Evolutionary conservation across 2,329 filamentous ascomycete species (phyloP).

Genomic region (Colletotrichum simmondsii): DNA sequence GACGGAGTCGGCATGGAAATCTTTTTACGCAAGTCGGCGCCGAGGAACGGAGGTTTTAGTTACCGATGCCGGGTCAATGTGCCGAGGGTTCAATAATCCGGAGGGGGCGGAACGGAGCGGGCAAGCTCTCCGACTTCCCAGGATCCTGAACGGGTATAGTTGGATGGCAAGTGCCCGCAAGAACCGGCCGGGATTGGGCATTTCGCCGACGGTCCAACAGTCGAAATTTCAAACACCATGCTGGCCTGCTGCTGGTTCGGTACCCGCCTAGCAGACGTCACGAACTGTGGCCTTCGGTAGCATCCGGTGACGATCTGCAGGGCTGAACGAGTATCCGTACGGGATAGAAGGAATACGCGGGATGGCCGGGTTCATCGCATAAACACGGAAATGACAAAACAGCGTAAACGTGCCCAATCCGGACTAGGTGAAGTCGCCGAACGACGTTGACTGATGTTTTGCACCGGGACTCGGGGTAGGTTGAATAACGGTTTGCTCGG

Average conservation of each 20-base stretch:
- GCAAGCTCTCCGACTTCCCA: background rate
- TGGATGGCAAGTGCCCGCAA: background rate
- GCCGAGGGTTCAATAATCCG: conserved; percentile 4
- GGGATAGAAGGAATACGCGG: background rate
- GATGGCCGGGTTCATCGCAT: background rate
- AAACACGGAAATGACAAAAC: background rate
- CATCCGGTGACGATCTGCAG: background rate
- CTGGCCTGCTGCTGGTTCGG: background rate
- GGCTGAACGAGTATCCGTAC: background rate
- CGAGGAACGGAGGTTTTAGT: conserved; percentile 3
- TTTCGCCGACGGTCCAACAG: background rate
- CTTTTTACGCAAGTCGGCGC: background rate
- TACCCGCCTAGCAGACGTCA: background rate
- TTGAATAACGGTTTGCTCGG: background rate
- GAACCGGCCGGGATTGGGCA: conserved; percentile 2
- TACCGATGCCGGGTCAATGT: background rate
- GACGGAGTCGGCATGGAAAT: background rate
- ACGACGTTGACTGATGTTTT: background rate
- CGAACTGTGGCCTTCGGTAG: background rate
- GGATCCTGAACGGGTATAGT: background rate
- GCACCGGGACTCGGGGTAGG: too few relatives aligned
- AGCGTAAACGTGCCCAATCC: background rate
- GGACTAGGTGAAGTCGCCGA: background rate
- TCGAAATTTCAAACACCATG: background rate
- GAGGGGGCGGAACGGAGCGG: background rate